Conservation (phyloP, 768 basidiomycete genomes). For the Dictyophora rubrovolvata region DNA sequence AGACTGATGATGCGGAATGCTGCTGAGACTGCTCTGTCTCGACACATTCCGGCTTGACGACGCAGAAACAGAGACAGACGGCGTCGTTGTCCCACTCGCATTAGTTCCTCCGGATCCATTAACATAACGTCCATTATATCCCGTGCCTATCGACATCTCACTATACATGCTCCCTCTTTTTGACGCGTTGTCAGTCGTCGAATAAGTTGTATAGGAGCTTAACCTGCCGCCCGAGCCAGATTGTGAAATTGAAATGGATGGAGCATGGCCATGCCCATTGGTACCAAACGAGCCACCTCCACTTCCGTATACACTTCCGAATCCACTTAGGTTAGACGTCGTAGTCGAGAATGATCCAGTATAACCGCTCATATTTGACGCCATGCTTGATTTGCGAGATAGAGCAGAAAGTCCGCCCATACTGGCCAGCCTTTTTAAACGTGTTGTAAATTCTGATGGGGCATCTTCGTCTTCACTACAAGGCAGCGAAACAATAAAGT, state of each 20-base stretch:
- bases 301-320: background rate
- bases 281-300: background rate
- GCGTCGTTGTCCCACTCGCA: background rate
- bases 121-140: background rate
- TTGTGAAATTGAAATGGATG: background rate
- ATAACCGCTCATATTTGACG: background rate
- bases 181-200: no score
- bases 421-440: constrained; percentile 39
- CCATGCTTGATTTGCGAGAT: background rate
- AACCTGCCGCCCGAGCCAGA: background rate
- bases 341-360: background rate
- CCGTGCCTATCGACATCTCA: background rate
- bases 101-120: background rate
- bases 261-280: background rate
- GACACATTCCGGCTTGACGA: background rate
- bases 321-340: background rate
- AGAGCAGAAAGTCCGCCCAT: background rate
- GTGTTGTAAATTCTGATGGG: constrained; percentile 53
- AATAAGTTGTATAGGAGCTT: background rate
- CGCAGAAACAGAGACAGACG: background rate
- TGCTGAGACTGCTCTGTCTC: background rate
- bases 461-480: constrained; percentile 65
- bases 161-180: background rate
- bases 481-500: background rate
- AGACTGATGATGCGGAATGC: background rate